Evolutionary conservation across 495 filamentous ascomycete species (phyloP).

Genomic region (Neurospora discreta): DNA sequence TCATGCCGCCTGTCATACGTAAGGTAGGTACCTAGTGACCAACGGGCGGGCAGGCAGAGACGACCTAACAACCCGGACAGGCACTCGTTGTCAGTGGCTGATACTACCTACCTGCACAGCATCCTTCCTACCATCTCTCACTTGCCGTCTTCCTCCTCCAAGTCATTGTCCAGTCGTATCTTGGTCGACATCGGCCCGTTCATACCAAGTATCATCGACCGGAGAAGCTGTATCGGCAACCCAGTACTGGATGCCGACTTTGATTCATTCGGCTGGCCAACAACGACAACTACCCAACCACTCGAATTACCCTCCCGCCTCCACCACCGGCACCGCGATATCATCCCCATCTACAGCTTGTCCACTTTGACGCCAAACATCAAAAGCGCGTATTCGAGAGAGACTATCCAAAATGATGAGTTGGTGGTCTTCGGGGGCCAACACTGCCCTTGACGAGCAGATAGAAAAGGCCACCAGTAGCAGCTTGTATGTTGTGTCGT

Average conservation of each 20-base stretch:
- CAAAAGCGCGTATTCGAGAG: neutral
- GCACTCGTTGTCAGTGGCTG: neutral
- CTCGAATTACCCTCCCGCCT: neutral
- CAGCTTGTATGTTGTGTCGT: conserved; percentile 55
- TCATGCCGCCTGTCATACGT: neutral
- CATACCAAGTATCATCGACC: neutral
- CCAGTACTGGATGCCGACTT: neutral
- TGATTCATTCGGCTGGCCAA: neutral
- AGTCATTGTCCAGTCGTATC: neutral
- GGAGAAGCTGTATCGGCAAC: neutral
- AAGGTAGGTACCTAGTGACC: too few relatives aligned
- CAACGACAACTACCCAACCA: neutral
- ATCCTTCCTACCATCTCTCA: neutral
- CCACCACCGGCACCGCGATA: neutral
- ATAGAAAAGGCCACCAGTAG: conserved; percentile 89
- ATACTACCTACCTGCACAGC: too few relatives aligned
- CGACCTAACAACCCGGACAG: neutral
- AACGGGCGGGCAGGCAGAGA: neutral
- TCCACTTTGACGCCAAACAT: conserved; percentile 2
- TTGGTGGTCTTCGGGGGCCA: conserved; percentile 73
- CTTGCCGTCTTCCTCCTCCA: neutral
- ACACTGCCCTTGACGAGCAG: conserved; percentile 86
- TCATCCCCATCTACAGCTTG: neutral
- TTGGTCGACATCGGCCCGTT: neutral
- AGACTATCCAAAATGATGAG: conserved; percentile 53